Percentiles rank a stretch among this genome's conserved stretches.
Evolutionary conservation across 768 basidiomycete genomes (phyloP).

Genomic region (Boletus edulis): DNA sequence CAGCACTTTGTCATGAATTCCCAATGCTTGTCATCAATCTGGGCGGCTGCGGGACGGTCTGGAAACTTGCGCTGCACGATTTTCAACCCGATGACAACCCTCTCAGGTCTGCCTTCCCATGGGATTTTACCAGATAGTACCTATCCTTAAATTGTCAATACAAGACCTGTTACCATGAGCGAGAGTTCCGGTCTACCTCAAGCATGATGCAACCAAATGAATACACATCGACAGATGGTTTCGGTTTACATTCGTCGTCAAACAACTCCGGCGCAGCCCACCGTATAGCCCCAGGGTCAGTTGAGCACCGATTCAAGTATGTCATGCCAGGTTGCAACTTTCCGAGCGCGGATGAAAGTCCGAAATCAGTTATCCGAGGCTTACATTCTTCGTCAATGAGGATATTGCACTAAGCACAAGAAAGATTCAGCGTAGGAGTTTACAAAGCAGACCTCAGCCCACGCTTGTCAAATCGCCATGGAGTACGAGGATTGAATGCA

Average conservation of each 20-base stretch:
- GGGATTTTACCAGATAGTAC: not conserved
- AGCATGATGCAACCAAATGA: conserved; percentile 25
- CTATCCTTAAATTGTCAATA: not conserved
- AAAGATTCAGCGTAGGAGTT: not conserved
- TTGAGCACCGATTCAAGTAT: conserved; percentile 27
- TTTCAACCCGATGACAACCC: not conserved
- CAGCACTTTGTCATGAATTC: not conserved
- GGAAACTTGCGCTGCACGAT: not conserved
- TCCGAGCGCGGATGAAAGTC: not conserved
- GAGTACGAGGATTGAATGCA: not conserved
- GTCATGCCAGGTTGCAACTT: not conserved
- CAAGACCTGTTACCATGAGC: not conserved
- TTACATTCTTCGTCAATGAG: not conserved
- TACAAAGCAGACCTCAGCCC: not conserved
- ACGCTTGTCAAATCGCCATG: not conserved
- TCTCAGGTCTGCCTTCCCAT: not conserved
- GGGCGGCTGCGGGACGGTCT: not conserved
- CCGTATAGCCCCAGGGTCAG: conserved; percentile 37
- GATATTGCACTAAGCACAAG: not conserved
- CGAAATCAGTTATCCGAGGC: not conserved
- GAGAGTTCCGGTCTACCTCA: not conserved
- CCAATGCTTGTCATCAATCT: not conserved
- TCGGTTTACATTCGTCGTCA: conserved; percentile 5
- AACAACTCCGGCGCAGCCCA: conserved; percentile 43
- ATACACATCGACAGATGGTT: conserved; percentile 15